Evolutionary conservation across 2,329 filamentous ascomycete species (phyloP).

Genomic region (Septoria petroselini): DNA sequence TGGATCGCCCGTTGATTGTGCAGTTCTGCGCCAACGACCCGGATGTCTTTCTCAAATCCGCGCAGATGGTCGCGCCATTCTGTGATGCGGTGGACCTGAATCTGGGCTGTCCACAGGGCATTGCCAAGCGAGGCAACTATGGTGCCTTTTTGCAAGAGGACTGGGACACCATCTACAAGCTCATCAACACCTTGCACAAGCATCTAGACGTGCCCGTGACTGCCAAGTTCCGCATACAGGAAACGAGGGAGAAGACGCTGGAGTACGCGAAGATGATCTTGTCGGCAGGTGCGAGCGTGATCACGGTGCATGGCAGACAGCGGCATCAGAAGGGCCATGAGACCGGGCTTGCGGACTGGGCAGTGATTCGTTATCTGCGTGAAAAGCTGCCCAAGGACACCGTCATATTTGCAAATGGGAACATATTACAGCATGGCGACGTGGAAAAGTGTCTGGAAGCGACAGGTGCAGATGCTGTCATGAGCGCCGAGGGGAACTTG

Average conservation of each 20-base stretch:
- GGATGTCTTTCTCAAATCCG: conserved; percentile 74
- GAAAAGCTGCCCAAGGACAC: conserved; percentile 81
- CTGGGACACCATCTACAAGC: conserved; percentile 72
- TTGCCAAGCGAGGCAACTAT: conserved; percentile 85
- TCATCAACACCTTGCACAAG: conserved; percentile 79
- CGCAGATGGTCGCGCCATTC: conserved; percentile 73
- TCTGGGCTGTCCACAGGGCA: conserved; percentile 92
- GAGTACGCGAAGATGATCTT: conserved; percentile 86
- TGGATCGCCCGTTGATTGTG: conserved; percentile 88
- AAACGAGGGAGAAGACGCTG: conserved; percentile 80
- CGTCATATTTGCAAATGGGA: conserved; percentile 95
- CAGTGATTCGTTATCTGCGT: conserved; percentile 74
- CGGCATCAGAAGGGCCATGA: conserved; percentile 95
- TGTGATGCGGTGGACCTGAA: conserved; percentile 97
- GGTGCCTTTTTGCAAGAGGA: conserved; percentile 95
- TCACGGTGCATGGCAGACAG: conserved; percentile 85
- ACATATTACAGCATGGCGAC: conserved; percentile 78
- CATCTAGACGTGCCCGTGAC: conserved; percentile 81
- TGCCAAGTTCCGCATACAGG: conserved; percentile 88
- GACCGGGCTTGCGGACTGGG: conserved; percentile 91
- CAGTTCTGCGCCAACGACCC: conserved; percentile 94
- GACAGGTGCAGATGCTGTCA: conserved; percentile 87
- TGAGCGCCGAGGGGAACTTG: conserved; percentile 94
- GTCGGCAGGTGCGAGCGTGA: conserved; percentile 81
- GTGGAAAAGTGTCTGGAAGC: conserved; percentile 71